These are phyloP conservation scores for Candida khao-thaluensis DNA, from an alignment of 805 yeast species.

Conservation along the genomic window DNA sequence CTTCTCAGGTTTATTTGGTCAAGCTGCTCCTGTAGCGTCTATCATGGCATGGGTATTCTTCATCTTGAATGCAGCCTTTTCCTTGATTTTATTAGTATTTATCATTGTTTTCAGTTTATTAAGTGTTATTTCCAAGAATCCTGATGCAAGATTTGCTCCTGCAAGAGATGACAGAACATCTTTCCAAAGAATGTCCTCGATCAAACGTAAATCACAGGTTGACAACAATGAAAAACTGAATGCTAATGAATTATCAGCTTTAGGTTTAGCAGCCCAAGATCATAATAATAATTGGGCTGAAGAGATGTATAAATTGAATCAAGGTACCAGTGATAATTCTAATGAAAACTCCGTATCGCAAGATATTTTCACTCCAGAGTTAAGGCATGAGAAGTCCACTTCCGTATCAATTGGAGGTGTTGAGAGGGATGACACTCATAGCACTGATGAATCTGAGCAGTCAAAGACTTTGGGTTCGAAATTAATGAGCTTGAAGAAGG, in stretches of 20 bases:
- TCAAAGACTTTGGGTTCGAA: constrained; percentile 36
- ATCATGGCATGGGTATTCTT: constrained; percentile 93
- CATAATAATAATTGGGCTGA: constrained; percentile 74
- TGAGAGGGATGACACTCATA: constrained; percentile 10
- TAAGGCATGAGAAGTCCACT: constrained; percentile 24
- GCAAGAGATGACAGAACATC: constrained; percentile 92
- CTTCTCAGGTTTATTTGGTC: constrained; percentile 81
- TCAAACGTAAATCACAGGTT: constrained; percentile 20
- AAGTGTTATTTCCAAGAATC: constrained; percentile 73
- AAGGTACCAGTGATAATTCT: constrained; percentile 13
- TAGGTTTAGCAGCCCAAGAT: constrained; percentile 81
- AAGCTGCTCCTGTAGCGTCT: constrained; percentile 73
- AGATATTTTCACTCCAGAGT: constrained; percentile 32
- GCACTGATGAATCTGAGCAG: constrained; percentile 11
- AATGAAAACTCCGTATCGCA: constrained; percentile 20
- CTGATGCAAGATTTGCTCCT: constrained; percentile 84
- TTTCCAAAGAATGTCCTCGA: constrained; percentile 56
- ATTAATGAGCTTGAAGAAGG: constrained; percentile 37
- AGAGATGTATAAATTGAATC: constrained; percentile 52
- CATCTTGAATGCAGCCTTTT: constrained; percentile 83
- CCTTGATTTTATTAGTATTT: constrained; percentile 67
- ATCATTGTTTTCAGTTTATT: constrained; percentile 65
- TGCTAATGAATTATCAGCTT: constrained; percentile 59
- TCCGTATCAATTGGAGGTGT: constrained; percentile 8
- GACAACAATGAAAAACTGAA: constrained; percentile 22